Percentiles rank a stretch among this genome's conserved stretches.
Conservation (phyloP, 2,329 filamentous ascomycete genomes). For the Arthrobotrys sphaeroides region DNA sequence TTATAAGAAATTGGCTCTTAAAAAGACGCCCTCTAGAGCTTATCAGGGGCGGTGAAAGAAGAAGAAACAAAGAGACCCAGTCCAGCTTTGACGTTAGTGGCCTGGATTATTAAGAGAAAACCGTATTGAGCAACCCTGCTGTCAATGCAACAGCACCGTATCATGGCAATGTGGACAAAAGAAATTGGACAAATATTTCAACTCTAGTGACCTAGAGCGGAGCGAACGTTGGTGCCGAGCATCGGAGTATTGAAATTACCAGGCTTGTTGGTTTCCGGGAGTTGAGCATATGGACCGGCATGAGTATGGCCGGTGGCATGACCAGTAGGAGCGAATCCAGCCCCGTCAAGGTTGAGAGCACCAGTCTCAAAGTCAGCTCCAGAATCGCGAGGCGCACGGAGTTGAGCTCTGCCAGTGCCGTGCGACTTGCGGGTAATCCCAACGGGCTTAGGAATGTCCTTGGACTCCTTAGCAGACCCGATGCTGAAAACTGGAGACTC, state of each 20-base stretch:
- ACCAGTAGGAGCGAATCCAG: constrained; percentile 4
- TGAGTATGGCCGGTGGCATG: constrained; percentile 11
- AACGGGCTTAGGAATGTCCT: constrained; percentile 71
- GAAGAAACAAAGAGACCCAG: constrained; percentile 14
- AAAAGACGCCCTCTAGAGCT: neutral
- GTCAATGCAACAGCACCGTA: neutral
- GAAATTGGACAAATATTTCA: neutral
- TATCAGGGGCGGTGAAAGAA: neutral
- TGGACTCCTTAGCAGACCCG: constrained; percentile 77
- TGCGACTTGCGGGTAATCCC: constrained; percentile 71
- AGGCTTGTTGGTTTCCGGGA: constrained; percentile 34
- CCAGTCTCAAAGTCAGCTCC: constrained; percentile 43
- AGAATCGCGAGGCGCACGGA: constrained; percentile 37
- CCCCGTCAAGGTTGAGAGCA: constrained; percentile 29
- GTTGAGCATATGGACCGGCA: constrained; percentile 25
- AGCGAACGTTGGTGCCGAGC: constrained; percentile 15
- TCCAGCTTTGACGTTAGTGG: neutral
- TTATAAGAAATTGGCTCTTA: neutral
- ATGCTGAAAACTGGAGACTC: constrained; percentile 93
- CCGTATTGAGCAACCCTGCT: neutral
- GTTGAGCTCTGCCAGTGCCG: constrained; percentile 59
- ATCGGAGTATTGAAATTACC: neutral
- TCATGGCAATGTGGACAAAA: constrained; percentile 11
- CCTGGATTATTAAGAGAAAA: no score
- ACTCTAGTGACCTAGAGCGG: constrained; percentile 33